Percentiles rank a stretch among this genome's conserved stretches.
These are phyloP conservation scores for Vitis cinerea DNA, from an alignment of 164 flowering plant species.

Conservation along the genomic window DNA sequence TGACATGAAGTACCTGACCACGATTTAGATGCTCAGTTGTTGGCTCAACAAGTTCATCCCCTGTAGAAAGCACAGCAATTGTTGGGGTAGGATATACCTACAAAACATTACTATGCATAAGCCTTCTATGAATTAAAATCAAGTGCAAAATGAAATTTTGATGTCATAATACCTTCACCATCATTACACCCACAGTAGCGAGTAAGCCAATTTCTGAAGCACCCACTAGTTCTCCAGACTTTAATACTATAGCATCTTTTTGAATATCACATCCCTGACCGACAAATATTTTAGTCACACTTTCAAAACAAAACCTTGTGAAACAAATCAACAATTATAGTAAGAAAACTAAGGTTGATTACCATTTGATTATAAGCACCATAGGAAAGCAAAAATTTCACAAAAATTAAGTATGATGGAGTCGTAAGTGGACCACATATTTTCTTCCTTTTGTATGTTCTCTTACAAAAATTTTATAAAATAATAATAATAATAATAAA, in stretches of 20 bases:
- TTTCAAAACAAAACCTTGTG: background rate
- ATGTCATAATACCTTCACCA: conserved; percentile 63
- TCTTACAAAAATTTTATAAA: too few relatives aligned
- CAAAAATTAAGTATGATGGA: background rate
- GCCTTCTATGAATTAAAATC: background rate
- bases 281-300: conserved; percentile 6
- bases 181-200: conserved; percentile 70
- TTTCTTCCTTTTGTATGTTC: too few relatives aligned
- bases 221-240: conserved; percentile 69
- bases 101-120: conserved; percentile 10
- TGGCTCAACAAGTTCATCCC: conserved; percentile 96
- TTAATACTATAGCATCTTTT: conserved; percentile 58
- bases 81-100: conserved; percentile 81
- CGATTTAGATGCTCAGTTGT: conserved; percentile 49
- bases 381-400: background rate
- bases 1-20: conserved; percentile 70
- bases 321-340: background rate
- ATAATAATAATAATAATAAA: too few relatives aligned
- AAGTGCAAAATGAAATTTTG: conserved; percentile 1
- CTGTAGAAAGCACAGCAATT: conserved; percentile 93
- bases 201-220: conserved; percentile 88
- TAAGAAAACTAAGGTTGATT: background rate
- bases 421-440: too few relatives aligned
- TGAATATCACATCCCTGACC: conserved; percentile 85
- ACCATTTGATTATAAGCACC: background rate